Base-by-base conservation (phyloP, 1,139 yeast species). In the Blastobotrys proliferans region DNA sequence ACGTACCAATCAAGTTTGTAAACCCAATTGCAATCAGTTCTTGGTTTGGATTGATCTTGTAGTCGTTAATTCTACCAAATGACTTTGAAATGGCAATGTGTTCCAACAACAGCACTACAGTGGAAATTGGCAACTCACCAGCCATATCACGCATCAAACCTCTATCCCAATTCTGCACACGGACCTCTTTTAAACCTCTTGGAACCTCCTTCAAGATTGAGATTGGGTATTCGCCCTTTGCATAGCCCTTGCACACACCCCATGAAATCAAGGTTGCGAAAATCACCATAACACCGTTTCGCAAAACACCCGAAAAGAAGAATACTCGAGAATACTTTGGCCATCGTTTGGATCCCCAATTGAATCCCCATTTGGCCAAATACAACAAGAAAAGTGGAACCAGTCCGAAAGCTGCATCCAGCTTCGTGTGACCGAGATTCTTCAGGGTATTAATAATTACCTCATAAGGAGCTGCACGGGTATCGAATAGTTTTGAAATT, bases 1-100 rank as follows among this genome's bases (percentile, higher is more conserved):
- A 86, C 20, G 95, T 85, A 54, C 97, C 97, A 55, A 90, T 74
- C 62, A 88, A 72, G 66, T 90, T 90, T 46, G 92, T 83, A 36
- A 84, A 84, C 60, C 97, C 97, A 66, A 90, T 90, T 31, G 97
- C 97, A 60, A 90, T 77, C 49, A 90, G 76, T 63, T 90, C 97
- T 69, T 90, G 97, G 67, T 90, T 90, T 37, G 97, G 96, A 48
- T 81, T 76, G 58, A 90, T 83, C 58, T 85, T 86, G 67, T 90
- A 90, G 62, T 86, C 95, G 61, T 90, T 88, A 54, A 88, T 71
- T 67, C 97, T 77, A 49, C 96, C 97, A 60, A 90, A 90, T 3
- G 96, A 86, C 64, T 88, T 90, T 44, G 97, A 74, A 56, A 90
- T 90, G 44, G 97, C 92, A 61, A 90, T 88, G 63, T 90, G 97